phyloP scores from a whole-genome alignment of 306 rosid species.

The Fragaria iinumae region DNA sequence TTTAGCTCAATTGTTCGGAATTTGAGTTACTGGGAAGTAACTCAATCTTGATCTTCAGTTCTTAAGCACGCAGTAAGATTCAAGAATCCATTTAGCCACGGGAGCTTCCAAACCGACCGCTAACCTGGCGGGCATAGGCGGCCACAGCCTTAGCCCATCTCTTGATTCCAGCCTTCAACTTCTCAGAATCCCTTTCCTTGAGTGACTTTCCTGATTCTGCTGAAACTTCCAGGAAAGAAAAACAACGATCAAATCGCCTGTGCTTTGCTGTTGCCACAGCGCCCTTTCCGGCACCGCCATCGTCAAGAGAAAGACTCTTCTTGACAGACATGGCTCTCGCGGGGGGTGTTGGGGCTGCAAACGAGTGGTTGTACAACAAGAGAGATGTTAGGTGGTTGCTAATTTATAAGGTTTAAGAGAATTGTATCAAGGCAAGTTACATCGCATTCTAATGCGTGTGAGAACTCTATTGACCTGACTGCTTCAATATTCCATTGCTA shows the following conservation, averaged over 20 bases:
- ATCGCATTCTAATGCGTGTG: slow-evolving; percentile 44
- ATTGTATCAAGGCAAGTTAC: slow-evolving; percentile 44
- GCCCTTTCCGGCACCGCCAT: slow-evolving; percentile 26
- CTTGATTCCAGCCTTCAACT: slow-evolving; percentile 68
- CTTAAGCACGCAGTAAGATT: not conserved
- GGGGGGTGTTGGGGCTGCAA: slow-evolving; percentile 16
- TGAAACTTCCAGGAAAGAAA: slow-evolving; percentile 48
- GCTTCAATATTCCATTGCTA: slow-evolving; percentile 34
- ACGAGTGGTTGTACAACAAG: not conserved
- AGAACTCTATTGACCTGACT: slow-evolving; percentile 52
- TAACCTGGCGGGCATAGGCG: slow-evolving; percentile 82
- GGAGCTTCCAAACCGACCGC: slow-evolving; percentile 52
- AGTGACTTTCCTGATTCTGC: slow-evolving; percentile 68
- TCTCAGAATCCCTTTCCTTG: slow-evolving; percentile 71
- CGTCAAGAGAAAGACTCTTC: slow-evolving; percentile 63
- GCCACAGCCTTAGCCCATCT: slow-evolving; percentile 96
- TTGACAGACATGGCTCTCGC: slow-evolving; percentile 57
- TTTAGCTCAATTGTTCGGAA: not conserved
- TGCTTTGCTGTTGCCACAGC: slow-evolving; percentile 13
- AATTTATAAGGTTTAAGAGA: slow-evolving; percentile 36
- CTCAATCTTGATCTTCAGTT: slow-evolving; percentile 7
- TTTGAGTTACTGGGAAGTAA: not conserved
- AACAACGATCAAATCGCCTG: slow-evolving; percentile 42
- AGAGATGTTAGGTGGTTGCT: not conserved
- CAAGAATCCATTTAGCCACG: slow-evolving; percentile 14